Conservation (phyloP, 2,329 filamentous ascomycete genomes). For the Exophiala spinifera region DNA sequence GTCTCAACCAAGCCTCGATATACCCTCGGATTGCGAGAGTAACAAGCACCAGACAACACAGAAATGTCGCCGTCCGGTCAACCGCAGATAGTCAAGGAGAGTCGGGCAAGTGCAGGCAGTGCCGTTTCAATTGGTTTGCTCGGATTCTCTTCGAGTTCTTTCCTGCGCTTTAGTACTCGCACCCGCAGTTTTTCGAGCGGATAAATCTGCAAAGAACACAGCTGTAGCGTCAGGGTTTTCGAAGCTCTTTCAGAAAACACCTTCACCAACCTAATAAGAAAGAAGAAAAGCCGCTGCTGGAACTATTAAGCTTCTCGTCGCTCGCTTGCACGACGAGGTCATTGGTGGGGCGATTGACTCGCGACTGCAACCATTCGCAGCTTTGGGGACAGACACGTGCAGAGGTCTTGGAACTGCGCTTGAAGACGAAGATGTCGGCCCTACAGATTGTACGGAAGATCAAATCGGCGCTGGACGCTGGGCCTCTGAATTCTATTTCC, state of each 20-base stretch:
- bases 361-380: not conserved
- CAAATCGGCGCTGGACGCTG: constrained; percentile 20
- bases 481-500: not conserved
- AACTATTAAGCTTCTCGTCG: not conserved
- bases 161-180: too few species aligned
- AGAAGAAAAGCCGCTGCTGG: not conserved
- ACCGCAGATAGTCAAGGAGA: not conserved
- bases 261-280: not conserved
- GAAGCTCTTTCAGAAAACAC: not conserved
- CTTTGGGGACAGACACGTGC: constrained; percentile 3
- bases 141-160: not conserved
- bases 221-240: not conserved
- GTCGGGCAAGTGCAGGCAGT: not conserved
- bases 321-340: not conserved
- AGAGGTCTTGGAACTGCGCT: not conserved
- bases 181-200: not conserved
- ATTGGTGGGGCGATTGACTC: not conserved
- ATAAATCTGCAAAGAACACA: not conserved
- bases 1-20: too few species aligned
- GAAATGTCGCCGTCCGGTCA: not conserved
- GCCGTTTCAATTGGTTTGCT: not conserved
- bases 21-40: too few species aligned
- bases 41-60: not conserved
- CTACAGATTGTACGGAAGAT: constrained; percentile 23
- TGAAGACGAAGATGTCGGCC: constrained; percentile 14